These are phyloP conservation scores for Lactarius trivialis DNA, from an alignment of 768 basidiomycete genomes.

Conservation along the genomic window DNA sequence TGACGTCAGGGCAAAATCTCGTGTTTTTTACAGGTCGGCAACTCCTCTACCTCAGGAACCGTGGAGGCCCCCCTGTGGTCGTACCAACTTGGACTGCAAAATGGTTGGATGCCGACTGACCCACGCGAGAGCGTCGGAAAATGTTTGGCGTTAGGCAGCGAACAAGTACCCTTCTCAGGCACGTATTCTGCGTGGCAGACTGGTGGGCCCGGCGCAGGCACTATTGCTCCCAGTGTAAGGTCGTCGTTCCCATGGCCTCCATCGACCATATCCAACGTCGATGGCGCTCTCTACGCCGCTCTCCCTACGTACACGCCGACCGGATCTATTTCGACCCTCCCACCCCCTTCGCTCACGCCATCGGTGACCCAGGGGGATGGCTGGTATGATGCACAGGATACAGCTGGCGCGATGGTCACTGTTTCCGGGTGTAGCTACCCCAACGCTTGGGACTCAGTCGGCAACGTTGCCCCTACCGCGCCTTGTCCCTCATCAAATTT, in stretches of 20 bases:
- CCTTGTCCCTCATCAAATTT: conserved; percentile 7
- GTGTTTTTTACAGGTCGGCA: conserved; percentile 42
- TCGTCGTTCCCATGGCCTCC: conserved; percentile 52
- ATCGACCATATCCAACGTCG: conserved; percentile 41
- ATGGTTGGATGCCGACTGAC: conserved; percentile 76
- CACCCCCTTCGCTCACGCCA: conserved; percentile 47
- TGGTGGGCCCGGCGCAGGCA: conserved; percentile 51
- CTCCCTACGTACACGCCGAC: conserved; percentile 62
- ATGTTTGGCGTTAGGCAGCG: conserved; percentile 50
- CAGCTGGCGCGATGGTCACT: conserved; percentile 46
- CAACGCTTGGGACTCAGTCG: conserved; percentile 40
- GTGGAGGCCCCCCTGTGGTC: conserved; percentile 60
- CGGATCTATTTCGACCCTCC: conserved; percentile 48
- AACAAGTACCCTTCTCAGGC: conserved; percentile 33
- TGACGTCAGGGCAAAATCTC: conserved; percentile 10
- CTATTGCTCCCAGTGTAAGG: conserved; percentile 38
- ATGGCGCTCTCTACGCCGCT: conserved; percentile 29
- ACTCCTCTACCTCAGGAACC: conserved; percentile 42
- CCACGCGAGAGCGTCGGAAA: conserved; percentile 59
- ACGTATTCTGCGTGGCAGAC: conserved; percentile 61
- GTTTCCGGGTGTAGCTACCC: conserved; percentile 63
- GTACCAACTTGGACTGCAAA: conserved; percentile 58
- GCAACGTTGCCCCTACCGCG: conserved; percentile 20
- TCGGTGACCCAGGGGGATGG: conserved; percentile 40
- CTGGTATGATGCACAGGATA: conserved; percentile 52